A percentile compares a stretch with the other conserved stretches of the same genome.
phyloP scores from a whole-genome alignment of 1,284 basidiomycete species.

The Rhodotorula mucilaginosa region DNA sequence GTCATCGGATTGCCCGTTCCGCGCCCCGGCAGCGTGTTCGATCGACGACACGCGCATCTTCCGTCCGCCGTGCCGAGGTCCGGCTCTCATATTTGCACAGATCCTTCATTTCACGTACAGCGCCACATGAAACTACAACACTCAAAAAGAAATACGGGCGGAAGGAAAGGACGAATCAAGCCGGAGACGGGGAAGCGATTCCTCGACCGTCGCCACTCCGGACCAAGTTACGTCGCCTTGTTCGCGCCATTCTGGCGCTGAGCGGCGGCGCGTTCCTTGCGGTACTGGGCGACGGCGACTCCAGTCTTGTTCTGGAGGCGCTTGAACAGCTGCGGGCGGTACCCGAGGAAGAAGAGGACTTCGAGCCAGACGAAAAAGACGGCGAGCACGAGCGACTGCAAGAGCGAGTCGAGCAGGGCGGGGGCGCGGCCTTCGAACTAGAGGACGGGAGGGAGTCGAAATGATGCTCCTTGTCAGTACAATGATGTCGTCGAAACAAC shows the following conservation, averaged over 20 bases:
- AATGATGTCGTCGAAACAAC: background rate
- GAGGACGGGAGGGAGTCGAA: background rate
- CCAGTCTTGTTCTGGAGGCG: constrained; percentile 39
- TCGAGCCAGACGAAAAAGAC: constrained; percentile 47
- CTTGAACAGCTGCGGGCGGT: constrained; percentile 41
- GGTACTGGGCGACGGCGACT: constrained; percentile 26
- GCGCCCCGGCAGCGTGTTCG: background rate
- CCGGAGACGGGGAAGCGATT: too few species aligned
- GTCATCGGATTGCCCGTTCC: constrained; percentile 1
- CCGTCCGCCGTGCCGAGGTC: background rate
- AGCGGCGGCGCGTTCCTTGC: constrained; percentile 17
- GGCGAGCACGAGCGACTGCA: constrained; percentile 44
- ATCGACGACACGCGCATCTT: background rate
- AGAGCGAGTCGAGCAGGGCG: constrained; percentile 44
- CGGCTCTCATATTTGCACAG: too few species aligned
- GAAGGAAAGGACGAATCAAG: too few species aligned
- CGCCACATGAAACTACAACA: too few species aligned
- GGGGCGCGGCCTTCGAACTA: constrained; percentile 47
- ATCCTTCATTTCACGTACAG: too few species aligned
- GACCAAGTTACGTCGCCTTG: background rate
- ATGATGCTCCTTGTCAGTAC: too few species aligned
- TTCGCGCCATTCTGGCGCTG: background rate
- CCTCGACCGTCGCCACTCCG: background rate
- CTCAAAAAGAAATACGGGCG: too few species aligned
- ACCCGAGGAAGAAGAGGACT: constrained; percentile 44